A percentile compares a stretch with the other conserved stretches of the same genome.
Evolutionary conservation across 768 basidiomycete species (phyloP).

Genomic region (Pleurotus eryngii): DNA sequence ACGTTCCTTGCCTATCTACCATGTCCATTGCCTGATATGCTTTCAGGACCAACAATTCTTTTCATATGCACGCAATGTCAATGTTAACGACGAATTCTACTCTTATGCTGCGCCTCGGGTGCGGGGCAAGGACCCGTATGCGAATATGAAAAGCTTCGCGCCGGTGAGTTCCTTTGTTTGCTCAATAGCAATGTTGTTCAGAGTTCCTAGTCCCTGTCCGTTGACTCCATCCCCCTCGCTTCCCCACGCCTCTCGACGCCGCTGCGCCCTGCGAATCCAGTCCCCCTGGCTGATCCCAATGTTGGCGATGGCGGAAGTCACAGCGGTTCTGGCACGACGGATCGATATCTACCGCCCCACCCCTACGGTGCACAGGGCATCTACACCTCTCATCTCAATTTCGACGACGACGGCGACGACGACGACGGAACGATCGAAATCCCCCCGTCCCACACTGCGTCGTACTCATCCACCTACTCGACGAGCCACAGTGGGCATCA

Average conservation of each 20-base stretch:
- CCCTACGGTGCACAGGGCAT: background rate
- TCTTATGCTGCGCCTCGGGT: background rate
- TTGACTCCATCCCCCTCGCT: constrained; percentile 2
- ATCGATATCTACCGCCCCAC: background rate
- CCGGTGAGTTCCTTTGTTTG: background rate
- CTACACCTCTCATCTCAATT: constrained; percentile 4
- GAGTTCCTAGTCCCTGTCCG: constrained; percentile 1
- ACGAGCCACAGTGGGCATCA: background rate
- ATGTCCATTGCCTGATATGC: background rate
- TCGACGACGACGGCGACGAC: background rate
- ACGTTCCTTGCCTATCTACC: background rate
- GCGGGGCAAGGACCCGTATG: constrained; percentile 1
- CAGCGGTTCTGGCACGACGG: background rate
- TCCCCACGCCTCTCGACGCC: background rate
- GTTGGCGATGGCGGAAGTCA: too few species aligned
- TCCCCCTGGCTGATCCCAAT: too few species aligned
- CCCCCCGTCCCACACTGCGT: background rate
- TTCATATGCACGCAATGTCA: background rate
- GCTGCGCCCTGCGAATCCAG: too few species aligned
- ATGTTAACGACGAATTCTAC: background rate
- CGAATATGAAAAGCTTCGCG: constrained; percentile 3
- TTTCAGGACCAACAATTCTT: background rate
- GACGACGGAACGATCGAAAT: background rate
- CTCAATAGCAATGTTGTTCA: background rate
- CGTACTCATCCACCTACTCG: background rate